Evolutionary conservation across 441 rosid genomes (phyloP).

Genomic region (Populus tomentosa): DNA sequence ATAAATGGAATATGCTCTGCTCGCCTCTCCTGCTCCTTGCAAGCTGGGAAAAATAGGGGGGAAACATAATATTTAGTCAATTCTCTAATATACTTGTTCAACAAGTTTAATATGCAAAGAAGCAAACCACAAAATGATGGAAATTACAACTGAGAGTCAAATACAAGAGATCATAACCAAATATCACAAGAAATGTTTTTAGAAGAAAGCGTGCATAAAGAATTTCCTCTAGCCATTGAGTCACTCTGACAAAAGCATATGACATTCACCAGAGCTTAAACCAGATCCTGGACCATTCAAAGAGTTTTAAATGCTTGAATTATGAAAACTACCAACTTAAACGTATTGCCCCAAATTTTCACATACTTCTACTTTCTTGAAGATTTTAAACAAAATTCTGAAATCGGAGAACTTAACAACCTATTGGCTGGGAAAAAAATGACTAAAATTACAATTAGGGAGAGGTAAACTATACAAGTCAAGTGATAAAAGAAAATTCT

Average conservation of each 20-base stretch:
- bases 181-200: too few species aligned
- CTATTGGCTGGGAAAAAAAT: neutral
- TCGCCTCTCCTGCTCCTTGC: slow-evolving; percentile 58
- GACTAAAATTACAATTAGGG: neutral
- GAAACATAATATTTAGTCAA: slow-evolving; percentile 11
- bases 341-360: neutral
- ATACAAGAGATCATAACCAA: too few species aligned
- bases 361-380: neutral
- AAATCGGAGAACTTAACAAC: neutral
- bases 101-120: neutral
- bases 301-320: too few species aligned
- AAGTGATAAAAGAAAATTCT: neutral
- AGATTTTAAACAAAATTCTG: neutral
- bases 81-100: neutral
- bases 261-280: too few species aligned
- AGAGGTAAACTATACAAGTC: neutral
- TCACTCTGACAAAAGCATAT: too few species aligned
- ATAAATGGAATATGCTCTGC: slow-evolving; percentile 41
- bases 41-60: slow-evolving; percentile 39
- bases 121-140: neutral
- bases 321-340: too few species aligned
- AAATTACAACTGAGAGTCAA: too few species aligned
- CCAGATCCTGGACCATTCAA: too few species aligned
- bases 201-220: too few species aligned
- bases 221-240: too few species aligned